Evolutionary conservation across 1,284 basidiomycete species (phyloP).

Genomic region (Schizophyllum commune): DNA sequence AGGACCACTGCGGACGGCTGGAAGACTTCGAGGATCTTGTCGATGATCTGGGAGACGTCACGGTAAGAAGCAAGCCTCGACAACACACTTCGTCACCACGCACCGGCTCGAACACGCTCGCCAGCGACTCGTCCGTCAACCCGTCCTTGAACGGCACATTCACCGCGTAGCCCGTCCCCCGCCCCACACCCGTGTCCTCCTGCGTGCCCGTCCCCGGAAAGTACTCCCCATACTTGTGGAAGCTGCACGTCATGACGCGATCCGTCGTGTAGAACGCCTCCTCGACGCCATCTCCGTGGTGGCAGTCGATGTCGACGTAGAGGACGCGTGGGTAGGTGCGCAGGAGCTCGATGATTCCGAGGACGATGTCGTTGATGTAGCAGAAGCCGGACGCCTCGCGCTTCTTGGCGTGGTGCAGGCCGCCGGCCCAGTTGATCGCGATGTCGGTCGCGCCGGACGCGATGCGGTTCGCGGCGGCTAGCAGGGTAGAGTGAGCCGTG

Average conservation of each 20-base stretch:
- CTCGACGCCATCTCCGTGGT: constrained; percentile 98
- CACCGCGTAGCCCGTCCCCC: constrained; percentile 86
- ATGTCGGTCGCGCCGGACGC: constrained; percentile 84
- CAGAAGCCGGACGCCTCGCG: constrained; percentile 95
- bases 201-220: constrained; percentile 93
- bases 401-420: constrained; percentile 97
- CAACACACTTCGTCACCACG: constrained; percentile 21
- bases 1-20: constrained; percentile 86
- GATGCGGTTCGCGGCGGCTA: constrained; percentile 79
- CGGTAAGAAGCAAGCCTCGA: not conserved
- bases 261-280: constrained; percentile 98
- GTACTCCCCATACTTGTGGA: constrained; percentile 97
- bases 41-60: constrained; percentile 53
- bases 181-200: constrained; percentile 79
- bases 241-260: constrained; percentile 92
- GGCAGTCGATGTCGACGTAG: constrained; percentile 97
- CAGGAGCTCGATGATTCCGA: constrained; percentile 83
- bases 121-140: constrained; percentile 79
- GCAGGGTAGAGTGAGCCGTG: not conserved
- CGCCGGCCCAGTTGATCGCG: constrained; percentile 96
- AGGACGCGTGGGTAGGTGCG: constrained; percentile 81
- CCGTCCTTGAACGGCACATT: constrained; percentile 96
- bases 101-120: constrained; percentile 85
- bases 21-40: constrained; percentile 86
- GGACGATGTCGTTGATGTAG: constrained; percentile 96